Evolutionary conservation across 805 yeast genomes (phyloP).

Genomic region (Saccharomycopsis malanga): DNA sequence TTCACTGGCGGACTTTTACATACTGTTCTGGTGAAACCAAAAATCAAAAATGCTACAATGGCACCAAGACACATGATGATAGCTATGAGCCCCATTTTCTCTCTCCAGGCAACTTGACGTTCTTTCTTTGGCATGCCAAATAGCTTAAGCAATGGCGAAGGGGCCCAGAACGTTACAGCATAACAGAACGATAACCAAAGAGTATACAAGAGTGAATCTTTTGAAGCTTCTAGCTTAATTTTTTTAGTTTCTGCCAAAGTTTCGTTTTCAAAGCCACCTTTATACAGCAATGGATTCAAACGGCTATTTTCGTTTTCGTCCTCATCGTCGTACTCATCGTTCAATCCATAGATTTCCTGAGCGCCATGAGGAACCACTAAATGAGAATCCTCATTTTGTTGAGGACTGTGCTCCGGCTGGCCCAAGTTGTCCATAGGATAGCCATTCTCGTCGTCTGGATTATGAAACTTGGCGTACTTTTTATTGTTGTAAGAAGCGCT

Average conservation of each 20-base stretch:
- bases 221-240: slow-evolving; percentile 16
- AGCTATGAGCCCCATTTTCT: slow-evolving; percentile 78
- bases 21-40: slow-evolving; percentile 82
- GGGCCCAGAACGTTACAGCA: slow-evolving; percentile 86
- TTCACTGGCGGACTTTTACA: slow-evolving; percentile 48
- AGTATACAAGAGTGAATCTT: slow-evolving; percentile 25
- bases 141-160: slow-evolving; percentile 58
- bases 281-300: slow-evolving; percentile 11
- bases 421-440: slow-evolving; percentile 1
- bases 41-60: slow-evolving; percentile 77
- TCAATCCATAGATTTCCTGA: slow-evolving; percentile 49
- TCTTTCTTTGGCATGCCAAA: slow-evolving; percentile 75
- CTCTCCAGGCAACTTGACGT: slow-evolving; percentile 95
- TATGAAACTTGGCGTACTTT: not conserved
- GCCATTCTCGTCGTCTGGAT: slow-evolving; percentile 1
- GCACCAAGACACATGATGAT: slow-evolving; percentile 70
- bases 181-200: slow-evolving; percentile 83
- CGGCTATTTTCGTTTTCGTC: slow-evolving; percentile 11
- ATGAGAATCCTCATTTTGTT: not conserved
- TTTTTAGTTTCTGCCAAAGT: slow-evolving; percentile 12
- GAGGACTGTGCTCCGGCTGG: slow-evolving; percentile 1
- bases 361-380: slow-evolving; percentile 24
- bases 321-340: slow-evolving; percentile 43
- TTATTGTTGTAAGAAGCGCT: not conserved
- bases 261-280: not conserved